Evolutionary conservation across 768 basidiomycete species (phyloP), one percentile per base, ranked within the genome.

Genomic region (Brasilioporus rufonigricans): DNA sequence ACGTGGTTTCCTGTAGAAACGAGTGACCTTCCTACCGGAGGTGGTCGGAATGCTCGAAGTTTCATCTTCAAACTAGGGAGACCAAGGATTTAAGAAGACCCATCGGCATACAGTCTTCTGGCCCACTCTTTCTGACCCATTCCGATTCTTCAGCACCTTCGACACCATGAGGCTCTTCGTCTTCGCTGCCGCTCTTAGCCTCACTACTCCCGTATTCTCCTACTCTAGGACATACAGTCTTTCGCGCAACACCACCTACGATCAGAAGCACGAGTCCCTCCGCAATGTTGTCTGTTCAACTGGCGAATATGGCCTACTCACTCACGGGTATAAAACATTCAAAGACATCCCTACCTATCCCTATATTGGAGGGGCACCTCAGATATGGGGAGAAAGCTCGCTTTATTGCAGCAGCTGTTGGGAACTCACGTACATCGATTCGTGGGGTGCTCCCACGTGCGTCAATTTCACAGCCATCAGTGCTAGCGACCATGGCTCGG

Each of bases 401-500:
- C 55, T 66, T 2, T 70, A 73, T 41, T 87, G 85, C 60, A 83
- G 83, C 2, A 76, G 77, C 24, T 87, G 86, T 68, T 87, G 83
- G 83, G 51, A 74, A 54, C 64, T 87, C 58, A 77, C 78, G 6
- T 85, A 76, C 67, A 73, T 73, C 35, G 12, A 55, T 48, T 26
- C 50, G 5, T 44, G 56, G 6, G 73, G 73, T 4, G 59, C 51
- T 1, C 62, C 61, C 21, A 75, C 56, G 52, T 76, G 63, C 50
- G 73, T 85, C 65, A 76, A 74, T 38, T 64, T 86, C 12, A 66
- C 80, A 1, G 85, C 79, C 1, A 71, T 88, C 23, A 83, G 87
- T 18, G 18, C 16, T 18, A 7, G 8, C 16, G 7, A 5, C 14
- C 3, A 19, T n/a, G 18, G 18, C 36, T 18, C 2, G 35, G 36